Evolutionary conservation across 108 stramenopile species (phyloP).

Genomic region (Nitzschia inconspicua): DNA sequence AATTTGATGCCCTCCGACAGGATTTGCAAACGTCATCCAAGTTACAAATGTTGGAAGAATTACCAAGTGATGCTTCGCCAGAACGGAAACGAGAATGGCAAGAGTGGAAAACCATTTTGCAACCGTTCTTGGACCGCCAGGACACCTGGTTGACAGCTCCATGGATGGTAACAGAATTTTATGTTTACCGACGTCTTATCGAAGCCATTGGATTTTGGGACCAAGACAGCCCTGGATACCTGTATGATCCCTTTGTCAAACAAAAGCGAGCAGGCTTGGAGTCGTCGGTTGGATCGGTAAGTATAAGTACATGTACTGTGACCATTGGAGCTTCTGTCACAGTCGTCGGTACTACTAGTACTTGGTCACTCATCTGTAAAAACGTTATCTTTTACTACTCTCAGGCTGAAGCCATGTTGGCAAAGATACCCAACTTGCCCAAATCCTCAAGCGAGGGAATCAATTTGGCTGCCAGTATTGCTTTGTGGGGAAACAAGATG

Average conservation of each 20-base stretch:
- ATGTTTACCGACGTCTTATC: conserved; percentile 86
- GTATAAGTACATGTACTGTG: no score
- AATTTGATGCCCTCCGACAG: conserved; percentile 61
- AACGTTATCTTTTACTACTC: background rate
- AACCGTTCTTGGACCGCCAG: conserved; percentile 54
- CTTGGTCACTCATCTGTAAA: background rate
- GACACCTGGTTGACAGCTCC: conserved; percentile 93
- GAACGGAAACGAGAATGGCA: conserved; percentile 31
- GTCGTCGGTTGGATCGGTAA: conserved; percentile 51
- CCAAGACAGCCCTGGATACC: conserved; percentile 50
- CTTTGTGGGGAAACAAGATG: conserved; percentile 97
- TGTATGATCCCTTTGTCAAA: conserved; percentile 85
- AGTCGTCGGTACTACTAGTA: no score
- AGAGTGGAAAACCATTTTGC: conserved; percentile 81
- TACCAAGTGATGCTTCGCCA: conserved; percentile 43
- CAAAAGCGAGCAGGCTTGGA: conserved; percentile 79
- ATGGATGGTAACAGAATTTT: conserved; percentile 96
- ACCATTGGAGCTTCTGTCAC: no score
- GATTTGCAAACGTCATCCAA: conserved; percentile 70
- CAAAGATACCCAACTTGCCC: conserved; percentile 49
- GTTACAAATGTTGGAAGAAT: conserved; percentile 56
- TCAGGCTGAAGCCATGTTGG: conserved; percentile 64
- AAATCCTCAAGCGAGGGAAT: conserved; percentile 46
- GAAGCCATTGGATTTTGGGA: conserved; percentile 84
- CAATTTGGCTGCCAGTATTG: conserved; percentile 57